Evolutionary conservation across 352 stramenopile species (phyloP), one percentile per base, ranked within the genome.

Genomic region (Globisporangium carolinianum): DNA sequence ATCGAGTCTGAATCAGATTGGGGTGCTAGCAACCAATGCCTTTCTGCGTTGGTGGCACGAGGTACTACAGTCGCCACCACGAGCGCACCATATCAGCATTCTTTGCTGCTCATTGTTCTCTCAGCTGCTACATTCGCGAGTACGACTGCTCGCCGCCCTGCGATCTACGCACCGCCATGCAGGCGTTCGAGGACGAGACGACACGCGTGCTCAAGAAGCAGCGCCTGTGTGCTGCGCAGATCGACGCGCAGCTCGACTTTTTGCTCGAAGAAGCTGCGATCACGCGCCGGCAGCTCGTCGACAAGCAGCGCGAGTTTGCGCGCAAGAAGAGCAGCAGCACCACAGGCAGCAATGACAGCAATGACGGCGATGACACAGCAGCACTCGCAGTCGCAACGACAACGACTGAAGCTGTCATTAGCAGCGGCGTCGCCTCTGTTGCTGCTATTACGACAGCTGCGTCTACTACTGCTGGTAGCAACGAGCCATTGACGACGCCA

Each of bases 151-250:
- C 39, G 45, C 12, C 4, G 9, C 11, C 9, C 4, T 24, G n/a
- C 17, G 11, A 24, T 5, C 46, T 51, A 17, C 36, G 3, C 35
- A 51, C 9, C 38, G 41, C 15, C 10, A 89, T 89, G 79, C 72
- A 87, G 67, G 68, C 67, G 32, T 61, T 89, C 35, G 72, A 75
- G 37, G 79, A 89, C 43, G 81, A 87, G 53, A 76, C 65, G 35
- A 68, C 74, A 54, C 73, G 75, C 55, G 78, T 83, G 69, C 61
- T 89, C 57, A 91, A 91, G 69, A 85, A 83, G 51, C 81, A 91
- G 67, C 75, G 79, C 14, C 52, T 85, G 36, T 79, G 76, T 51
- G 76, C 68, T 36, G 73, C 68, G 51, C 68, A 83, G 58, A 83
- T 91, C 58, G 69, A 89, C 60, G 67, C 62, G 39, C 76, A 91